A percentile compares a stretch with the other conserved stretches of the same genome.
phyloP scores from a whole-genome alignment of 2,329 filamentous ascomycete genomes.

The Fusarium sp. region DNA sequence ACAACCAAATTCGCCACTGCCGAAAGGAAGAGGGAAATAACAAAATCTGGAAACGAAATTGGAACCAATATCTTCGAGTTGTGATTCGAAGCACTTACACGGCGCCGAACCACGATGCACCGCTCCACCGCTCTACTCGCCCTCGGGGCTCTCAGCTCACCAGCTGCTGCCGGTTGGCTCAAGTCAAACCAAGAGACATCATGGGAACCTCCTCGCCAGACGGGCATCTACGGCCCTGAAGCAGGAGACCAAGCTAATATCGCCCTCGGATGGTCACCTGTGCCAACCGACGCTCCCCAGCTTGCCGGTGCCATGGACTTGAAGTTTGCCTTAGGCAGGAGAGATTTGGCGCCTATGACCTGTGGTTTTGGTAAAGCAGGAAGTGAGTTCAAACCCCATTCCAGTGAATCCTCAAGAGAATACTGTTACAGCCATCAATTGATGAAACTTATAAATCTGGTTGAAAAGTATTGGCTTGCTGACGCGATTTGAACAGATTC shows the following conservation, averaged over 20 bases:
- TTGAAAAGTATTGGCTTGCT: neutral
- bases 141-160: constrained; percentile 42
- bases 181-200: constrained; percentile 43
- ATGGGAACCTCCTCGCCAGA: constrained; percentile 49
- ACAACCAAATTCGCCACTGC: neutral
- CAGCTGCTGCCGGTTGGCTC: constrained; percentile 42
- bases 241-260: constrained; percentile 41
- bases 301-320: constrained; percentile 49
- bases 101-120: constrained; percentile 28
- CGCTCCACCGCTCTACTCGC: constrained; percentile 40
- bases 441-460: neutral
- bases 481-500: constrained; percentile 39
- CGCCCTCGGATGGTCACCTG: constrained; percentile 49
- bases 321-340: constrained; percentile 47
- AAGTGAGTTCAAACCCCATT: constrained; percentile 44
- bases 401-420: neutral
- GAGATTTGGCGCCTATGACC: constrained; percentile 44
- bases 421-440: neutral
- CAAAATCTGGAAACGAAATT: neutral
- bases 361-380: constrained; percentile 49
- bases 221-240: constrained; percentile 25
- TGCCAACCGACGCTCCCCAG: constrained; percentile 49
- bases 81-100: neutral
- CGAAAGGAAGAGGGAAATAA: neutral
- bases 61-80: neutral